phyloP scores from a whole-genome alignment of 2,329 filamentous ascomycete species.

The Alternaria sp. region DNA sequence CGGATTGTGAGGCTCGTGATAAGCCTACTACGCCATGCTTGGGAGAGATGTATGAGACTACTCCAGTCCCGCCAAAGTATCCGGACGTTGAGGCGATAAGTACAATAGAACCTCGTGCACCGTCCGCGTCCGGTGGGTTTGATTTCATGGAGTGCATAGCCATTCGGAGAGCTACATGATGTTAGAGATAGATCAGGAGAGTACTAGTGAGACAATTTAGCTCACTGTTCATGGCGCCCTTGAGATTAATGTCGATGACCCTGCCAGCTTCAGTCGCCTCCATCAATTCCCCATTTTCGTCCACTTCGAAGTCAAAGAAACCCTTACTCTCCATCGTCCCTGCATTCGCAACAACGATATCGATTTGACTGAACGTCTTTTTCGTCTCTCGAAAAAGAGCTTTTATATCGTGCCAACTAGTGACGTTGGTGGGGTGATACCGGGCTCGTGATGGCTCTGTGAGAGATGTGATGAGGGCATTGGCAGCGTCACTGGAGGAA shows the following conservation, averaged over 20 bases:
- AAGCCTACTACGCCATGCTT: constrained; percentile 54
- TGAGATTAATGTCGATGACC: constrained; percentile 52
- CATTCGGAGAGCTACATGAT: constrained; percentile 27
- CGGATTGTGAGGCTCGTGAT: constrained; percentile 46
- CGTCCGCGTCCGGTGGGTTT: constrained; percentile 33
- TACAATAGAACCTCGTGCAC: constrained; percentile 46
- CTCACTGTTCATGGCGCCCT: constrained; percentile 54
- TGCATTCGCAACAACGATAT: constrained; percentile 54
- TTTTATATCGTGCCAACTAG: constrained; percentile 47
- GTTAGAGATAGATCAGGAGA: background rate
- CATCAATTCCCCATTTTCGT: constrained; percentile 36
- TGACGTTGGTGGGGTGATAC: constrained; percentile 48
- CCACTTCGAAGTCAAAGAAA: constrained; percentile 42
- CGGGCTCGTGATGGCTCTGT: constrained; percentile 36
- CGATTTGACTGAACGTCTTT: constrained; percentile 44
- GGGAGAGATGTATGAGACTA: constrained; percentile 52
- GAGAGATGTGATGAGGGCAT: constrained; percentile 37
- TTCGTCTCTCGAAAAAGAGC: constrained; percentile 42
- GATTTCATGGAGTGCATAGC: constrained; percentile 44
- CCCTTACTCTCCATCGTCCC: constrained; percentile 49
- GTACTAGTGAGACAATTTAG: background rate
- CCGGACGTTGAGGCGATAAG: constrained; percentile 53
- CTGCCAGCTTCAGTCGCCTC: constrained; percentile 32
- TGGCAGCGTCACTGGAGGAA: constrained; percentile 27
- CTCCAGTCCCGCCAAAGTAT: constrained; percentile 54